phyloP scores from a whole-genome alignment of 2,329 filamentous ascomycete genomes.

The Dryadomyces quercivorus region DNA sequence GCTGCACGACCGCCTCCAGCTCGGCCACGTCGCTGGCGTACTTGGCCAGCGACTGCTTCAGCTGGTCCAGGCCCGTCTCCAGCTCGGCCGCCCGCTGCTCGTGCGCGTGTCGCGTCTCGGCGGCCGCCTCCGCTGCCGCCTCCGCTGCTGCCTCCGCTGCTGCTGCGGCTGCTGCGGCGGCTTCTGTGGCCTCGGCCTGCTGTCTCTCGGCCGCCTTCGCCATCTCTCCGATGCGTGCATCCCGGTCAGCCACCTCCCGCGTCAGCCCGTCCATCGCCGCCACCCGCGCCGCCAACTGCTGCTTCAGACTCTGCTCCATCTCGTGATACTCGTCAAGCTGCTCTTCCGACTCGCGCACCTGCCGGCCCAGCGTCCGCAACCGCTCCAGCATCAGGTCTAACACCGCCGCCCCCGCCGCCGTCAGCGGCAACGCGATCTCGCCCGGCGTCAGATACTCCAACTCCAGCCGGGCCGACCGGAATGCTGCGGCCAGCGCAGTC shows the following conservation, averaged over 20 bases:
- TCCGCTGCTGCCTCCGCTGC: slow-evolving; percentile 16
- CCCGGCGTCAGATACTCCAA: slow-evolving; percentile 50
- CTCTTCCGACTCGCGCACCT: slow-evolving; percentile 35
- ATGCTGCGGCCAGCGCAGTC: slow-evolving; percentile 30
- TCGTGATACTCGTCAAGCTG: slow-evolving; percentile 48
- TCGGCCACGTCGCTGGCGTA: slow-evolving; percentile 42
- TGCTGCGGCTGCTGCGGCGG: background rate
- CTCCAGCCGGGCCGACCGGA: slow-evolving; percentile 46
- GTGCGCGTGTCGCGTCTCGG: slow-evolving; percentile 15
- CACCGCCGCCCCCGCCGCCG: slow-evolving; percentile 39
- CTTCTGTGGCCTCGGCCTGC: slow-evolving; percentile 17
- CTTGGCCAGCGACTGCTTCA: slow-evolving; percentile 37
- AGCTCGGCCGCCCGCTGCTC: slow-evolving; percentile 28
- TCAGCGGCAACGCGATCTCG: slow-evolving; percentile 40
- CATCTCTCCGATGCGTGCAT: slow-evolving; percentile 22
- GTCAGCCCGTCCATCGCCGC: slow-evolving; percentile 35
- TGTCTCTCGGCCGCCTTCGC: slow-evolving; percentile 17
- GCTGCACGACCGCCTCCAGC: slow-evolving; percentile 37
- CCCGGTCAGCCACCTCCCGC: slow-evolving; percentile 22
- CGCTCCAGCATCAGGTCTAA: slow-evolving; percentile 40
- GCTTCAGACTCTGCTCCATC: slow-evolving; percentile 40
- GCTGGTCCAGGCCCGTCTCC: slow-evolving; percentile 34
- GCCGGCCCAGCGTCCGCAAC: slow-evolving; percentile 35
- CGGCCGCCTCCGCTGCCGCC: slow-evolving; percentile 8
- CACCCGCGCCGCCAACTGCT: slow-evolving; percentile 42